A percentile compares a stretch with the other conserved stretches of the same genome.
These are phyloP conservation scores for Eragrostis tef DNA, from an alignment of 202 grass and related monocot species.

Conservation along the genomic window DNA sequence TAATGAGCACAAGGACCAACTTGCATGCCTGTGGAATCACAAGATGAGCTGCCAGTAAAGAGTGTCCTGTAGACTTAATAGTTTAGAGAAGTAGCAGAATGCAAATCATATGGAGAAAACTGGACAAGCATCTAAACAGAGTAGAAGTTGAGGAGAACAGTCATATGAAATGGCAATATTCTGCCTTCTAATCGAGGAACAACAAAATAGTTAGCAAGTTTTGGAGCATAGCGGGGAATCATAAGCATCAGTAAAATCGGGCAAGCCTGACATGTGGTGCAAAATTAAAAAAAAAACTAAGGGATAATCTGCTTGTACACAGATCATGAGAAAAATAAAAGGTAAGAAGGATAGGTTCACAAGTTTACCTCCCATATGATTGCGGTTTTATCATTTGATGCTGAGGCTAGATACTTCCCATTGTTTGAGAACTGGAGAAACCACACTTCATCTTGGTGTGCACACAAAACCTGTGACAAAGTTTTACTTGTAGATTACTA, in stretches of 20 bases:
- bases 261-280: neutral
- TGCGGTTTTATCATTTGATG: constrained; percentile 82
- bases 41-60: neutral
- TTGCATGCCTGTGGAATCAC: constrained; percentile 9
- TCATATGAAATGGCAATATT: neutral
- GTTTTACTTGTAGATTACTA: constrained; percentile 33
- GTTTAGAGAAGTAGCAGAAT: constrained; percentile 11
- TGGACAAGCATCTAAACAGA: constrained; percentile 15
- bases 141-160: neutral
- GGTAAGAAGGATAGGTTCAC: constrained; percentile 34
- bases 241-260: constrained; percentile 9
- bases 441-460: constrained; percentile 90
- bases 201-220: neutral
- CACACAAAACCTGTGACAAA: constrained; percentile 66
- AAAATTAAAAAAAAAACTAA: constrained; percentile 10
- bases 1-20: neutral
- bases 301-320: neutral
- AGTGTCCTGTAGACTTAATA: constrained; percentile 3
- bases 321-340: constrained; percentile 42
- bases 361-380: constrained; percentile 98
- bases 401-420: constrained; percentile 90
- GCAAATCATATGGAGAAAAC: constrained; percentile 12
- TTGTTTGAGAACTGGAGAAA: constrained; percentile 95
- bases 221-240: constrained; percentile 3
- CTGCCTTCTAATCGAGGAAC: neutral